A percentile compares a stretch with the other conserved stretches of the same genome.
These are phyloP conservation scores for Cystobasidium pallidum DNA, from an alignment of 1,284 basidiomycete genomes.

Conservation along the genomic window DNA sequence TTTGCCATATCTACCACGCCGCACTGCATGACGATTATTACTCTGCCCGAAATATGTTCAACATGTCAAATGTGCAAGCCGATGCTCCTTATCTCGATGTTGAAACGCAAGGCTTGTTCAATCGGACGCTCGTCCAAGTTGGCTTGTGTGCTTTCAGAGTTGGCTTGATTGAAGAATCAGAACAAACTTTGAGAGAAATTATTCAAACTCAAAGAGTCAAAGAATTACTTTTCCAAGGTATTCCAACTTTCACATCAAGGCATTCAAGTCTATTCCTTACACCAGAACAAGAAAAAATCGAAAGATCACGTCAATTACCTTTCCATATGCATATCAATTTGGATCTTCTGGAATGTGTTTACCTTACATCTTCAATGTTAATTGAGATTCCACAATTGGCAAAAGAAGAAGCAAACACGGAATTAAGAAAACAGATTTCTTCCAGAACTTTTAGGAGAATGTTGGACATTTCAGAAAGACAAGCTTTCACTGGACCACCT, in stretches of 20 bases:
- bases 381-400: conserved; percentile 95
- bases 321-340: conserved; percentile 99
- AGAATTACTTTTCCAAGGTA: conserved; percentile 94
- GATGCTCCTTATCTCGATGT: conserved; percentile 94
- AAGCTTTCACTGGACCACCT: conserved; percentile 96
- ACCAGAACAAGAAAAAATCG: conserved; percentile 95
- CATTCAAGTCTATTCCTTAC: conserved; percentile 56
- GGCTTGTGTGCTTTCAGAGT: conserved; percentile 95
- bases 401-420: conserved; percentile 90
- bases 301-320: conserved; percentile 91
- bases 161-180: conserved; percentile 92
- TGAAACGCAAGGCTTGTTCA: conserved; percentile 96
- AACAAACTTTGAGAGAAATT: conserved; percentile 90
- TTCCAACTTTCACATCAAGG: conserved; percentile 74
- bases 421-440: conserved; percentile 70
- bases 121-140: conserved; percentile 95
- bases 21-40: conserved; percentile 96
- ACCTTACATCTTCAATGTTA: conserved; percentile 97
- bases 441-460: conserved; percentile 94
- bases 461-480: conserved; percentile 94
- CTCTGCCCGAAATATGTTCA: conserved; percentile 94
- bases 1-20: conserved; percentile 96
- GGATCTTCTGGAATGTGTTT: conserved; percentile 94
- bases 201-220: conserved; percentile 93
- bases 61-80: conserved; percentile 99